Conservation (phyloP, 83 land plant genomes). For the Picea abies region DNA sequence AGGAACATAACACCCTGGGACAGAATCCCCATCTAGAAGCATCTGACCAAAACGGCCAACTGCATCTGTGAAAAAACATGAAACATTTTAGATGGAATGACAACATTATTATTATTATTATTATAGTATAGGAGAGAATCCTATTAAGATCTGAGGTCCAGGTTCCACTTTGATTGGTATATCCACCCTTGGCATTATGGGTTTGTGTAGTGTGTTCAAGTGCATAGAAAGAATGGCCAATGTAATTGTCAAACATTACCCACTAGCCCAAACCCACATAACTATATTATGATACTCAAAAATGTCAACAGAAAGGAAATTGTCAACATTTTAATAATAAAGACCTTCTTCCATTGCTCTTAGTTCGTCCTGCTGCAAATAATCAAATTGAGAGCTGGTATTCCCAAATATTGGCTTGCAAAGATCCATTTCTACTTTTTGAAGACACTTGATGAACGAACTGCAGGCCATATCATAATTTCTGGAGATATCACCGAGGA, state of each 20-base stretch:
- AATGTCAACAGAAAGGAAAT: neutral
- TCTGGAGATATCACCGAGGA: constrained; percentile 25
- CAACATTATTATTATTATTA: neutral
- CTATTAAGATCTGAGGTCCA: neutral
- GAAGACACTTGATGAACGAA: constrained; percentile 20
- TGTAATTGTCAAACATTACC: neutral
- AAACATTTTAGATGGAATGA: neutral
- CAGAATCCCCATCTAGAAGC: constrained; percentile 24
- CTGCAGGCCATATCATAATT: constrained; percentile 21
- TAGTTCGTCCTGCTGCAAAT: constrained; percentile 29
- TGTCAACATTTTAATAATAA: neutral
- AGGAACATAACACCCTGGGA: constrained; percentile 35
- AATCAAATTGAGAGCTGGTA: constrained; percentile 23
- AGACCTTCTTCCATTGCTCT: constrained; percentile 29
- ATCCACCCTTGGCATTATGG: neutral
- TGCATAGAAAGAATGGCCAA: neutral
- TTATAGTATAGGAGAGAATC: neutral
- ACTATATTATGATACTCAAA: too few species aligned
- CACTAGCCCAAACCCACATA: neutral
- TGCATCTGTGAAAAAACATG: constrained; percentile 21
- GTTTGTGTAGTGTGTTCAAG: neutral
- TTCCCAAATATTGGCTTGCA: constrained; percentile 11
- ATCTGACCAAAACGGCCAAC: constrained; percentile 19
- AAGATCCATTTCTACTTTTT: constrained; percentile 19
- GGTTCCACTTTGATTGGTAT: neutral